These are phyloP conservation scores for Colletotrichum chlorophyti DNA, from an alignment of 2,329 filamentous ascomycete genomes.

Conservation along the genomic window DNA sequence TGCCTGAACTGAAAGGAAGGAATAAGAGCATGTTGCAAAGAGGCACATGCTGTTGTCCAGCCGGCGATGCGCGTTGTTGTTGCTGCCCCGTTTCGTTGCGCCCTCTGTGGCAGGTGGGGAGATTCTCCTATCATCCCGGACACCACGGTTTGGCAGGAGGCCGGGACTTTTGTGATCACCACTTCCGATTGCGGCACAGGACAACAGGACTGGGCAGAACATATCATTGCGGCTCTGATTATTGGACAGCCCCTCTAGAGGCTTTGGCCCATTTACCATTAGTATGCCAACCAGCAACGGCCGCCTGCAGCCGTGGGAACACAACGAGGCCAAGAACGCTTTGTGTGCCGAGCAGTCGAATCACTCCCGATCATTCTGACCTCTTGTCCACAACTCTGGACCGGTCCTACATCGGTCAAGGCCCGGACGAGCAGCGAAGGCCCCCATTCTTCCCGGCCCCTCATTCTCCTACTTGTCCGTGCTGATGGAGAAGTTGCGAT, in stretches of 20 bases:
- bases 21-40: slow-evolving; percentile 12
- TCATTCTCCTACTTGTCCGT: neutral
- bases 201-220: slow-evolving; percentile 4
- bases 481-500: neutral
- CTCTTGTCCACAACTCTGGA: slow-evolving; percentile 9
- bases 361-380: slow-evolving; percentile 5
- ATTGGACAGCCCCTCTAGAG: slow-evolving; percentile 16
- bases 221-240: slow-evolving; percentile 13
- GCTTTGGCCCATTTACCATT: slow-evolving; percentile 11
- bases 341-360: slow-evolving; percentile 14
- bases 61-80: slow-evolving; percentile 6
- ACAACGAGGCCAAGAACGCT: slow-evolving; percentile 9
- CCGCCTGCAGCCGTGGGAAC: slow-evolving; percentile 23
- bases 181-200: slow-evolving; percentile 17
- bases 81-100: slow-evolving; percentile 19
- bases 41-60: neutral
- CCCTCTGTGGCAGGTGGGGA: slow-evolving; percentile 21
- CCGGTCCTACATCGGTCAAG: slow-evolving; percentile 18
- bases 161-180: too few species aligned
- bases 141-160: too few species aligned
- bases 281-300: slow-evolving; percentile 26
- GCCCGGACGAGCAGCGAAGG: slow-evolving; percentile 1
- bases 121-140: slow-evolving; percentile 10
- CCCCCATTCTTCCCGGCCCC: neutral
- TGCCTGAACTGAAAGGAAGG: slow-evolving; percentile 3